Percentiles rank a stretch among this genome's conserved stretches.
phyloP scores from a whole-genome alignment of 805 yeast genomes.

The Cyberlindnera xishuangbannaensis region DNA sequence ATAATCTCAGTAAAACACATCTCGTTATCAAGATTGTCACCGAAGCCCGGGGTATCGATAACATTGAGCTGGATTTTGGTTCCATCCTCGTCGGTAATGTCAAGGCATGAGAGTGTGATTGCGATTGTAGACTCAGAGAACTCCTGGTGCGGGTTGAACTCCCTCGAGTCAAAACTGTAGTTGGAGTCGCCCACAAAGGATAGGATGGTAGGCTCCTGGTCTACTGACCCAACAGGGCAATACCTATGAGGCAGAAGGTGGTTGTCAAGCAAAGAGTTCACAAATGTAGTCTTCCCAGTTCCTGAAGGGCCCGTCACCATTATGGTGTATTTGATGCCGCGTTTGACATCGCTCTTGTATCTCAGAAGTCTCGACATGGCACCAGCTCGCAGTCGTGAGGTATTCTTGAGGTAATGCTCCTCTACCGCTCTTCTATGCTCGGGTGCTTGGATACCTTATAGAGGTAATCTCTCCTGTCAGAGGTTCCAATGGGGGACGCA shows the following conservation, averaged over 20 bases:
- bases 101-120: conserved; percentile 59
- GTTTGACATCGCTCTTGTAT: conserved; percentile 61
- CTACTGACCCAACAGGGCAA: conserved; percentile 30
- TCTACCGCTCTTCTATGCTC: no score
- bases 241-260: conserved; percentile 56
- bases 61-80: conserved; percentile 50
- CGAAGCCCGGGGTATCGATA: conserved; percentile 78
- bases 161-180: conserved; percentile 51
- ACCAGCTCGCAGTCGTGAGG: no score
- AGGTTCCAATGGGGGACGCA: no score
- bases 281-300: conserved; percentile 72
- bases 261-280: conserved; percentile 61
- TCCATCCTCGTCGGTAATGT: conserved; percentile 56
- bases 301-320: conserved; percentile 72
- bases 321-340: conserved; percentile 69
- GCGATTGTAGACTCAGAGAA: conserved; percentile 71
- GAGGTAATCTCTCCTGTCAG: no score
- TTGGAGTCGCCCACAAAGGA: conserved; percentile 18
- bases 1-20: conserved; percentile 62
- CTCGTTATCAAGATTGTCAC: conserved; percentile 61
- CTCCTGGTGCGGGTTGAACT: conserved; percentile 54
- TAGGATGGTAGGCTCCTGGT: conserved; percentile 23
- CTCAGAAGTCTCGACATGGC: conserved; percentile 24
- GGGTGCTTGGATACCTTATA: no score
- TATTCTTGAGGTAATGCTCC: no score